Percentiles rank a stretch among this genome's conserved stretches.
phyloP scores from a whole-genome alignment of 441 rosid species.

The Populus hybrid region DNA sequence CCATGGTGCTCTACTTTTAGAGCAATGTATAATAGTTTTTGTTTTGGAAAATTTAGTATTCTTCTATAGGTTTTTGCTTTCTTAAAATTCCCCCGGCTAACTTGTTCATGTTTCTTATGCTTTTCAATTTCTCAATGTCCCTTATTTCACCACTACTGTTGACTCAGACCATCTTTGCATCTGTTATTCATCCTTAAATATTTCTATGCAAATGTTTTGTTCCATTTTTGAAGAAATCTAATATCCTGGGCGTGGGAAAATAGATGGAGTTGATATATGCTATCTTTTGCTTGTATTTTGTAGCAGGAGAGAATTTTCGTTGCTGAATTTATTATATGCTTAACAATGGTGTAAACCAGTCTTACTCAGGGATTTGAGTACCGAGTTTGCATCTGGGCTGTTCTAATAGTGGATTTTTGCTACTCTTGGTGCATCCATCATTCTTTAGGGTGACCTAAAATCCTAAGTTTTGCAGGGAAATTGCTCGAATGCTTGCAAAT shows the following conservation, averaged over 20 bases:
- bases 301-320: too few relatives aligned
- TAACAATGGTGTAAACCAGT: not conserved
- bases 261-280: not conserved
- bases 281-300: not conserved
- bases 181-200: not conserved
- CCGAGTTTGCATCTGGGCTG: not conserved
- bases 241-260: not conserved
- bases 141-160: not conserved
- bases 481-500: conserved; percentile 88
- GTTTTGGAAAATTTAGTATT: not conserved
- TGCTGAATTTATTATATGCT: too few relatives aligned
- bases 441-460: conserved; percentile 16
- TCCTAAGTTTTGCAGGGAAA: conserved; percentile 50
- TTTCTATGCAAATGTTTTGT: not conserved
- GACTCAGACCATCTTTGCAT: not conserved
- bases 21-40: not conserved
- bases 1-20: not conserved
- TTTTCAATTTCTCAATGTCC: not conserved
- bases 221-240: not conserved
- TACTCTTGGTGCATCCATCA: conserved; percentile 5
- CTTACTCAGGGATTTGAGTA: not conserved
- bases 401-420: not conserved
- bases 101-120: not conserved
- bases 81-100: not conserved
- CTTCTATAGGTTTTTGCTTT: not conserved